Conservation (phyloP, 2,329 filamentous ascomycete genomes). For the Fusarium sp. region DNA sequence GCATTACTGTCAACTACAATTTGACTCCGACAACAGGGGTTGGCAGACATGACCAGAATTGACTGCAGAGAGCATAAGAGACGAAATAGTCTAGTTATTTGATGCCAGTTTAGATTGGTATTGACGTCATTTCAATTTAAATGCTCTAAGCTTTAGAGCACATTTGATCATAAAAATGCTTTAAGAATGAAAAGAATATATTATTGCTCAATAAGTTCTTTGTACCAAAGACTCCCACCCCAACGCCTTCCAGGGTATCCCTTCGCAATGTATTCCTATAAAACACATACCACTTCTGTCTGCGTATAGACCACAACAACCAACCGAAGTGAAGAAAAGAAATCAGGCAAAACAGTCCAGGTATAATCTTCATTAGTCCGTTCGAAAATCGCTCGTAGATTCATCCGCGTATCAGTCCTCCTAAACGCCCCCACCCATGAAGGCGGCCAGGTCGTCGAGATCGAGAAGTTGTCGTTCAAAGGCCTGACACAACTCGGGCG, state of each 20-base stretch:
- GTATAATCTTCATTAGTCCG: conserved; percentile 26
- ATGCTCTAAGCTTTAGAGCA: neutral
- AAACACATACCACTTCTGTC: conserved; percentile 11
- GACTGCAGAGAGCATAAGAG: neutral
- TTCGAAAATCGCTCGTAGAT: conserved; percentile 5
- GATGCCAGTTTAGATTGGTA: neutral
- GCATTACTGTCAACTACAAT: neutral
- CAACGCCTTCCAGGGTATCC: conserved; percentile 46
- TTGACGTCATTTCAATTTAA: neutral
- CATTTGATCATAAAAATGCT: neutral
- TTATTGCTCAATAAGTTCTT: conserved; percentile 2
- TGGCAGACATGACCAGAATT: neutral
- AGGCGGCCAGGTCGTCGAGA: conserved; percentile 69
- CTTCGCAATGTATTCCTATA: conserved; percentile 41
- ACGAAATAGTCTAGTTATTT: neutral
- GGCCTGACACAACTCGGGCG: conserved; percentile 66
- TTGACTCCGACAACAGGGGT: neutral
- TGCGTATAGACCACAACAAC: neutral
- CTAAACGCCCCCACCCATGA: conserved; percentile 71
- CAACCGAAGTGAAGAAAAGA: neutral
- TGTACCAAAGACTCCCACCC: conserved; percentile 37
- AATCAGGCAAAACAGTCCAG: conserved; percentile 1
- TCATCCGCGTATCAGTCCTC: conserved; percentile 1
- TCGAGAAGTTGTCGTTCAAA: conserved; percentile 71
- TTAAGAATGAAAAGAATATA: neutral